phyloP scores from a whole-genome alignment of 306 rosid genomes.

The Acmispon strigosus region DNA sequence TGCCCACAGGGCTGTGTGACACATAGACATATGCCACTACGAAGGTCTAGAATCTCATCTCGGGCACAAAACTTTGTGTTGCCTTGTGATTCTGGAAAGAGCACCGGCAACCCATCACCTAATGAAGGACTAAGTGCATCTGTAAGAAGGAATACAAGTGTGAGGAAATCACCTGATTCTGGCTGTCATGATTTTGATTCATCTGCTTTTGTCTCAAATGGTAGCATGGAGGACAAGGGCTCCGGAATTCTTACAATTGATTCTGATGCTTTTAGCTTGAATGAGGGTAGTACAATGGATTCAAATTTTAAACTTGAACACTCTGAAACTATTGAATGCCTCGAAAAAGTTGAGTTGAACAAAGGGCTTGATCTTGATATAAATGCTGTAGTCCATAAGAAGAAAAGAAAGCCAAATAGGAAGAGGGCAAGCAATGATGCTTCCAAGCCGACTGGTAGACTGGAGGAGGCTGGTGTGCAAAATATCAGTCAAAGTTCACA shows the following conservation, averaged over 20 bases:
- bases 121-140: constrained; percentile 37
- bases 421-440: constrained; percentile 52
- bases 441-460: constrained; percentile 30
- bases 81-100: constrained; percentile 33
- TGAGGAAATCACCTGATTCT: constrained; percentile 60
- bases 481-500: constrained; percentile 44
- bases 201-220: constrained; percentile 51
- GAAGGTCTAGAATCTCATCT: constrained; percentile 63
- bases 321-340: constrained; percentile 45
- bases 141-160: constrained; percentile 39
- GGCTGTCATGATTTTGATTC: constrained; percentile 54
- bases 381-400: constrained; percentile 54
- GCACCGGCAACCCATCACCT: constrained; percentile 25
- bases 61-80: constrained; percentile 36
- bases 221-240: constrained; percentile 58
- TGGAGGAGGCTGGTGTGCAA: constrained; percentile 38
- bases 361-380: constrained; percentile 62
- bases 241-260: constrained; percentile 70
- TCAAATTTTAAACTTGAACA: constrained; percentile 54
- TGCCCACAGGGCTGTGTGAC: constrained; percentile 33
- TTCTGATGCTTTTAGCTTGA: constrained; percentile 62
- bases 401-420: constrained; percentile 83
- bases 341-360: constrained; percentile 50
- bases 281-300: constrained; percentile 69
- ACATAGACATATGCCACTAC: constrained; percentile 35